Evolutionary conservation across 139 green algal genomes (phyloP).

Genomic region (Microglena sp.): DNA sequence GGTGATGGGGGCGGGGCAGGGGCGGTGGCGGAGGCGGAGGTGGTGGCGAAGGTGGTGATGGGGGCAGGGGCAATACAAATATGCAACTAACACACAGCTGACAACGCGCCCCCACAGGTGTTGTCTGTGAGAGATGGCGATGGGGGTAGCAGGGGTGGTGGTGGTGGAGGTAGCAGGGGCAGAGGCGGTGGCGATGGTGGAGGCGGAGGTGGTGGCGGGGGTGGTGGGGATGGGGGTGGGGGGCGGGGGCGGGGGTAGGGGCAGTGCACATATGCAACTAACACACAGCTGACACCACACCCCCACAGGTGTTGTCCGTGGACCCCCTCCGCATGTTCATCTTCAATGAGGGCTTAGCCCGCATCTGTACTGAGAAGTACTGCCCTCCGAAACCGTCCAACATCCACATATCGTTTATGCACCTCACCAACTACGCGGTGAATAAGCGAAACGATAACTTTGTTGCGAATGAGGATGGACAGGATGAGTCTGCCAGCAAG

Average conservation of each 20-base stretch:
- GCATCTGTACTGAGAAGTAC: conserved; percentile 43
- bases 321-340: conserved; percentile 38
- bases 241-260: neutral
- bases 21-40: no score
- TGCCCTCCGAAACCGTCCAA: conserved; percentile 40
- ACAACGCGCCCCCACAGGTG: no score
- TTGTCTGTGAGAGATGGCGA: no score
- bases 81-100: no score
- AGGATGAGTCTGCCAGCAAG: conserved; percentile 51
- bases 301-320: conserved; percentile 36
- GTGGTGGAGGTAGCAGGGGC: neutral
- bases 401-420: conserved; percentile 46
- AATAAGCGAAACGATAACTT: conserved; percentile 50
- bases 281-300: conserved; percentile 18
- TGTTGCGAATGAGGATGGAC: conserved; percentile 12
- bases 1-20: no score
- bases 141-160: no score
- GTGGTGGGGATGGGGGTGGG: neutral
- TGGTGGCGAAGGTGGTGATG: no score
- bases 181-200: no score
- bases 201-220: no score
- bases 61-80: no score
- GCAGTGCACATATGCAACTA: neutral
- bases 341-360: conserved; percentile 26
- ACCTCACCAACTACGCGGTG: conserved; percentile 57